Evolutionary conservation across 2,329 filamentous ascomycete species (phyloP), one percentile per base, ranked within the genome.

Genomic region (Fusarium musae): DNA sequence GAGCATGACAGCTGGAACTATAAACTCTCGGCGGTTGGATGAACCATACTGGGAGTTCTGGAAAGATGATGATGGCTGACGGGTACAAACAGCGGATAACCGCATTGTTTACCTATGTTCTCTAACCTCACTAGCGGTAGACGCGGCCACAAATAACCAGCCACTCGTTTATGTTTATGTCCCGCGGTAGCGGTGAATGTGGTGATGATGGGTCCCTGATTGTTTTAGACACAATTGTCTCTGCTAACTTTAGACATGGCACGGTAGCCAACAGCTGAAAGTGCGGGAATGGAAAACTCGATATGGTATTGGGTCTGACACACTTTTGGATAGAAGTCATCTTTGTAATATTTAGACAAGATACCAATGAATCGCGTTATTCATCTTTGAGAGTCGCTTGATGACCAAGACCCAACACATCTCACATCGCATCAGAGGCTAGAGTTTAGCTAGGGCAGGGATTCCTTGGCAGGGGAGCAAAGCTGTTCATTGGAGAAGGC

Each of bases 401-500:
- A 34, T 28, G 46, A 28, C 28, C 6, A 12, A 32, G 40, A 34
- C 11, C 9, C 42, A 61, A 73, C 21, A 44, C 30, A 52, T 61
- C 37, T 61, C 37, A 17, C 34, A 60, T 60, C 40, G 17, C 30
- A 52, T 52, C n/a, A 58, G 23, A 46, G 21, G 43, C 44, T 52
- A 59, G 44, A 57, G 62, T 43, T 39, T 52, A 59, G 52, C 32
- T 26, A 17, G 21, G 58, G 46, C 36, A 53, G 21, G 53, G 50
- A 63, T 63, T 37, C 65, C 75, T 77, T 77, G 73, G 73, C 75
- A 77, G 75, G 74, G 75, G 67, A 66, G 9, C 11, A 49, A 13
- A 12, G 26, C 8, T 19, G 43, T 10, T 52, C 17, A 74, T 75
- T 76, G 69, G 74, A 53, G 21, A 26, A n/a, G 30, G 34, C 9